Base-by-base conservation (phyloP, 225 moss, liverwort and hornwort species). In the Sphagnum tenellum region DNA sequence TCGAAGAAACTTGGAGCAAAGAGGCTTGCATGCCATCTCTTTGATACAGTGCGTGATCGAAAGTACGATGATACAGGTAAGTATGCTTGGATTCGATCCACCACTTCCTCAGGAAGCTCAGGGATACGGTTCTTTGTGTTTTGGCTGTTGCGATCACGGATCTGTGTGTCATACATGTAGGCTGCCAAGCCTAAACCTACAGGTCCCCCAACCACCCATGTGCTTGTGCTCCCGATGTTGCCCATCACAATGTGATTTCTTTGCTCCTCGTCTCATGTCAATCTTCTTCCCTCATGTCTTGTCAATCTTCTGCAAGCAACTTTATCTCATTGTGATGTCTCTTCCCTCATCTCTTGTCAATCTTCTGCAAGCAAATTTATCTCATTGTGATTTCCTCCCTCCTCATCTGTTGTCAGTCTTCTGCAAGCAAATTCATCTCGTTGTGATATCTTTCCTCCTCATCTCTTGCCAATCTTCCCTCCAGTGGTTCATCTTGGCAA, bases 111-210 rank as follows among this genome's bases (percentile, higher is more conserved):
- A 48, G 84, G 84, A 47, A 84, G 84, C 44, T 84, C 84, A 58
- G 84, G 84, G 44, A 81, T 59, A 7, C 14, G 55, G 50, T 69
- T 44, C 62, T 64, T 78, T 7, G 71, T 70, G 67, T 61, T 73
- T 44, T 52, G 52, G 6, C 74, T 74, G 63, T 77, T 63, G 5
- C 75, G 80, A 8, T 78, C 73, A 9, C 84, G 78, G 59, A 84
- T 81, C 69, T 81, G 78, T 47, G 81, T 73, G 62, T 84, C 78
- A 62, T 84, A 84, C 84, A 84, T 74, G 71, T 84, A 84, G 48
- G 84, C 84, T 44, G 84, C 84, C 10, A 84, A 59, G 9, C 84
- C 84, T 46, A 84, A 56, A 4, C 84, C 84, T 3, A 84, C 81
- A 5, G 81, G 84, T 61, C 84, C 84, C 50, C 84, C 84, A 55